A percentile compares a stretch with the other conserved stretches of the same genome.
Evolutionary conservation across 2,329 filamentous ascomycete genomes (phyloP).

Genomic region (Arthrobotrys sinensis): DNA sequence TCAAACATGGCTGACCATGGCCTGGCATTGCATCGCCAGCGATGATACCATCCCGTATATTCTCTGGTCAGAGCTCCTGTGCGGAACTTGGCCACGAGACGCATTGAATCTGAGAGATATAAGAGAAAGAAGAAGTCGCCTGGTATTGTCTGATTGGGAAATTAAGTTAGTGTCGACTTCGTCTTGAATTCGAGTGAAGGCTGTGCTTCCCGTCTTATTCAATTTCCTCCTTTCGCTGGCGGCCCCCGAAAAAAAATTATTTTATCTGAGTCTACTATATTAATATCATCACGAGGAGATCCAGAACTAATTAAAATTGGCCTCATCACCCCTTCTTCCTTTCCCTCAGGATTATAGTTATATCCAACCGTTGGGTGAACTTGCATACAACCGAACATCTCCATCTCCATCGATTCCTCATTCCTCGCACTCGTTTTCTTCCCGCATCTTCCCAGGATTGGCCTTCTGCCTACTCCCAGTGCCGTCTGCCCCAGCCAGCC

Average conservation of each 20-base stretch:
- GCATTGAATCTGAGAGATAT: conserved; percentile 17
- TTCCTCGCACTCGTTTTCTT: conserved; percentile 26
- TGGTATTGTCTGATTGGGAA: conserved; percentile 55
- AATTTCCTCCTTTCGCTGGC: conserved; percentile 58
- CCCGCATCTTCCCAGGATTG: conserved; percentile 29
- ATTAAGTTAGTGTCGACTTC: conserved; percentile 27
- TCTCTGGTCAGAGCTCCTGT: conserved; percentile 15
- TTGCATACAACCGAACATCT: conserved; percentile 10
- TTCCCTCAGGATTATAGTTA: neutral
- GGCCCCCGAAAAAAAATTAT: conserved; percentile 28
- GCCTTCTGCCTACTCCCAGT: conserved; percentile 15
- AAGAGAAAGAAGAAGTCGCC: conserved; percentile 37
- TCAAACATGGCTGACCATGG: conserved; percentile 24
- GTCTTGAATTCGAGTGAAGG: conserved; percentile 33
- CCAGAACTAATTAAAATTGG: conserved; percentile 29
- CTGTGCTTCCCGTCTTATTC: conserved; percentile 57
- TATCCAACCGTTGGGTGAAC: neutral
- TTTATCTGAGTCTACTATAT: conserved; percentile 19
- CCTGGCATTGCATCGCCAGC: conserved; percentile 8
- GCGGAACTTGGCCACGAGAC: conserved; percentile 21
- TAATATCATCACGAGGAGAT: conserved; percentile 18
- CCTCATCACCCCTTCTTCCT: conserved; percentile 14
- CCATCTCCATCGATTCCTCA: conserved; percentile 11
- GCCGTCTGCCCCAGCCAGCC: conserved; percentile 19
- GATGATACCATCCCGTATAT: neutral